Percentiles rank a stretch among this genome's conserved stretches.
Evolutionary conservation across 2,329 filamentous ascomycete genomes (phyloP).

Genomic region (Aspergillus glaucus): DNA sequence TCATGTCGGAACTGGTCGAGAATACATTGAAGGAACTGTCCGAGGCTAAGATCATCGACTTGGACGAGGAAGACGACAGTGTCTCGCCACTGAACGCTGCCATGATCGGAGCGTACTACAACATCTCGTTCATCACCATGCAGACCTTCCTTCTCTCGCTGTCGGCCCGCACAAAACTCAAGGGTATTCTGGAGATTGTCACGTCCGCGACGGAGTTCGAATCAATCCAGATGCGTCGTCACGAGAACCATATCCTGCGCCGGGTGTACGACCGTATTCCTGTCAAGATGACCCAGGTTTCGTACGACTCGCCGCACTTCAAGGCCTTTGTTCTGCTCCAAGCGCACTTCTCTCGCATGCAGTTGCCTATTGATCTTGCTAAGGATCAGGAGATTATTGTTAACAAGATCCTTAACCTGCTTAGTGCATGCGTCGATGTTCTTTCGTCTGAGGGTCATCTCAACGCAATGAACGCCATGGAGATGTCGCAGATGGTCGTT

Average conservation of each 20-base stretch:
- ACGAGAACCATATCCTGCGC: constrained; percentile 80
- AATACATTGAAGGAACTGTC: constrained; percentile 81
- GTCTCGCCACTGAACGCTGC: constrained; percentile 88
- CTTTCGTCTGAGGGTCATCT: constrained; percentile 91
- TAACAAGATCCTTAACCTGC: constrained; percentile 74
- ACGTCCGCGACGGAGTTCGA: constrained; percentile 97
- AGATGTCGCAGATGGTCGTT: constrained; percentile 98
- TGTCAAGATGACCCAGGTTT: constrained; percentile 84
- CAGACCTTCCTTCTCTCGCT: constrained; percentile 94
- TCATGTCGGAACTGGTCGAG: constrained; percentile 91
- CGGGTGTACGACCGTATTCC: constrained; percentile 92
- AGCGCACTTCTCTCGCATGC: constrained; percentile 96
- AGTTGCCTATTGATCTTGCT: constrained; percentile 86
- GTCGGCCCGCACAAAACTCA: constrained; percentile 82
- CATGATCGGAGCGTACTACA: constrained; percentile 98
- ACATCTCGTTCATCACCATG: constrained; percentile 99
- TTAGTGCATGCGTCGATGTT: constrained; percentile 90
- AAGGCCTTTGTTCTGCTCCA: constrained; percentile 97
- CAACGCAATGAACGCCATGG: constrained; percentile 98
- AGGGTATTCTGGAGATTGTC: constrained; percentile 93
- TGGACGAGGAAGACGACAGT: constrained; percentile 88
- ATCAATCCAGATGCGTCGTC: constrained; percentile 83
- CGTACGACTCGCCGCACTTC: constrained; percentile 92
- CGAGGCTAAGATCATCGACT: constrained; percentile 91
- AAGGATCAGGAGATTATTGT: constrained; percentile 92